Conservation (phyloP, 1,284 basidiomycete genomes). For the Fistulinella cinereoalba region DNA sequence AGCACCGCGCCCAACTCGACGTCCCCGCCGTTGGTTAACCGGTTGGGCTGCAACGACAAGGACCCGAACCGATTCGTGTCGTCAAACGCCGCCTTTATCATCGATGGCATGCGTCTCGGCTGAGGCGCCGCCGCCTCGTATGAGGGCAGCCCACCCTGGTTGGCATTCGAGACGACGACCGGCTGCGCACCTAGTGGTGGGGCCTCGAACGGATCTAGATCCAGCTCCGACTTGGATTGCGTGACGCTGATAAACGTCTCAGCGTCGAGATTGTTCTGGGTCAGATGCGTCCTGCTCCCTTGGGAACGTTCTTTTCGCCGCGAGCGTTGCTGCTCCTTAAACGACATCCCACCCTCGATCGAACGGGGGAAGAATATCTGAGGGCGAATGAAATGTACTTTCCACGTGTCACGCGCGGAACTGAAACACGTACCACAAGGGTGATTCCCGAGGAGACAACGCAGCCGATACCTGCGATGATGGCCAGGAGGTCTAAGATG, state of each 20-base stretch:
- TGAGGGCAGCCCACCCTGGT: conserved; percentile 1
- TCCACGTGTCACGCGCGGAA: neutral
- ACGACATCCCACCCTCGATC: conserved; percentile 56
- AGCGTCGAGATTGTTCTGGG: neutral
- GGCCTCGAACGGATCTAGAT: neutral
- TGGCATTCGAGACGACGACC: neutral
- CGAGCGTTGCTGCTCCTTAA: conserved; percentile 42
- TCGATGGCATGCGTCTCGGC: neutral
- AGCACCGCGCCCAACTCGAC: conserved; percentile 33
- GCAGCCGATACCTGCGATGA: conserved; percentile 57
- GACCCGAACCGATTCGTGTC: neutral
- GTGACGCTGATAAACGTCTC: conserved; percentile 9
- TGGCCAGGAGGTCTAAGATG: conserved; percentile 52
- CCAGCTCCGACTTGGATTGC: conserved; percentile 5
- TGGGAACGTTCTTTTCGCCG: conserved; percentile 27
- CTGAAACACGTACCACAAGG: conserved; percentile 52
- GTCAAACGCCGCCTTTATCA: neutral
- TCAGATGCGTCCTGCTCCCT: neutral
- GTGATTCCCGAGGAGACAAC: conserved; percentile 69
- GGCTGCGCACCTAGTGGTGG: neutral
- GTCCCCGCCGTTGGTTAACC: conserved; percentile 39
- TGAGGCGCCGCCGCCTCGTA: conserved; percentile 11
- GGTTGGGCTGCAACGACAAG: conserved; percentile 41
- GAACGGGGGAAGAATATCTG: conserved; percentile 80
- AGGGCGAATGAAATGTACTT: neutral